Percentiles rank a stretch among this genome's conserved stretches.
Evolutionary conservation across 83 land plant genomes (phyloP).

Genomic region (Picea mariana): DNA sequence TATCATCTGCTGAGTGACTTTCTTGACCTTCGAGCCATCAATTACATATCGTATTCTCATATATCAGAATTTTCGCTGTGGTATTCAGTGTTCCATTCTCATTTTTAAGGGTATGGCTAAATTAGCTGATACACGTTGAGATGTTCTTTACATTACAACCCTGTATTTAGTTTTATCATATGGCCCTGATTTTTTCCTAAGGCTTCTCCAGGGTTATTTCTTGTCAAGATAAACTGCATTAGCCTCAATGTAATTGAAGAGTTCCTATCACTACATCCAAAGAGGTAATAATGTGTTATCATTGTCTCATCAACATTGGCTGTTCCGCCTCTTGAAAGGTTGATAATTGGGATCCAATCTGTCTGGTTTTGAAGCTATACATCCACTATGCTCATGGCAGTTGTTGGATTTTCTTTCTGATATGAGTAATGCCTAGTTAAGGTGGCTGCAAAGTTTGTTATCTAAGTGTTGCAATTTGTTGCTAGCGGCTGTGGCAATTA

Average conservation of each 20-base stretch:
- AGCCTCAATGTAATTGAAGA: not conserved
- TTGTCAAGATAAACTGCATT: constrained; percentile 7
- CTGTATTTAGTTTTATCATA: constrained; percentile 5
- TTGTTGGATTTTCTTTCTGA: constrained; percentile 13
- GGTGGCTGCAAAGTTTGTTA: constrained; percentile 10
- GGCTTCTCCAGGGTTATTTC: constrained; percentile 15
- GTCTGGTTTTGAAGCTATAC: constrained; percentile 8
- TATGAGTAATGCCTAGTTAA: constrained; percentile 9
- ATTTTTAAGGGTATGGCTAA: constrained; percentile 6
- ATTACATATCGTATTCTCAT: not conserved
- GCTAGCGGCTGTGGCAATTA: constrained; percentile 7
- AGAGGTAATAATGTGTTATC: constrained; percentile 11
- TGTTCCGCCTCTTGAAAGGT: not conserved
- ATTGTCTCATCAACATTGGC: not conserved
- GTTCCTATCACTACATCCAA: not conserved
- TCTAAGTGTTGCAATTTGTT: constrained; percentile 9
- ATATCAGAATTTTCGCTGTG: not conserved
- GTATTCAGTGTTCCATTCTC: constrained; percentile 2
- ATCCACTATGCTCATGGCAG: constrained; percentile 9
- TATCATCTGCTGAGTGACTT: not conserved
- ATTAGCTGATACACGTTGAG: constrained; percentile 5
- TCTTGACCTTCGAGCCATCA: not conserved
- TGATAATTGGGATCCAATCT: constrained; percentile 8
- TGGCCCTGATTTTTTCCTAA: constrained; percentile 15
- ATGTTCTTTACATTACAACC: not conserved